phyloP scores from a whole-genome alignment of 1,284 basidiomycete species.

The Papiliotrema flavescens region DNA sequence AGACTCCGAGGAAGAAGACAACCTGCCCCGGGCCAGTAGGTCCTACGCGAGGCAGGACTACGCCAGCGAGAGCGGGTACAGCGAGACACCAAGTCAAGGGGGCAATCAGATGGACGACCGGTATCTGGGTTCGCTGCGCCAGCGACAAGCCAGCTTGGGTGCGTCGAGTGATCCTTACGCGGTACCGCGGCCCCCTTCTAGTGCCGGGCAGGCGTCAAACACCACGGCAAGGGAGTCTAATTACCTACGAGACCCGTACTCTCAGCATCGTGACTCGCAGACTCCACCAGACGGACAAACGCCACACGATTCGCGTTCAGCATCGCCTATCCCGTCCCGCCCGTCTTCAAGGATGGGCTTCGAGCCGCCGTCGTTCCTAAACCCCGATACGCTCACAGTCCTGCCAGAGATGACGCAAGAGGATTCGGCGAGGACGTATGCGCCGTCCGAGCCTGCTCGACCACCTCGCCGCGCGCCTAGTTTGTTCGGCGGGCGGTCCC shows the following conservation, averaged over 20 bases:
- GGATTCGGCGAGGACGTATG: slow-evolving; percentile 3
- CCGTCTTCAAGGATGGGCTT: slow-evolving; percentile 22
- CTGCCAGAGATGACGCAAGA: slow-evolving; percentile 40
- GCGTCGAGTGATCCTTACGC: not conserved
- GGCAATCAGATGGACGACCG: not conserved
- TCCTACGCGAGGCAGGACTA: slow-evolving; percentile 19
- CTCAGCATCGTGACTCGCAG: no score
- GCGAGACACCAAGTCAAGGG: slow-evolving; percentile 6
- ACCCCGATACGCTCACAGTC: slow-evolving; percentile 43
- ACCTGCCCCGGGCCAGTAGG: slow-evolving; percentile 22
- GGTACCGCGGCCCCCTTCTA: not conserved
- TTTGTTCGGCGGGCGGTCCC: slow-evolving; percentile 4
- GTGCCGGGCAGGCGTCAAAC: no score
- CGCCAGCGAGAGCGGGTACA: slow-evolving; percentile 5
- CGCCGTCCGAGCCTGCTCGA: not conserved
- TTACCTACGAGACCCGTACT: no score
- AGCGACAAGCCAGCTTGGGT: not conserved
- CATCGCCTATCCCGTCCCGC: slow-evolving; percentile 6
- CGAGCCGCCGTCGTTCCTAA: slow-evolving; percentile 38
- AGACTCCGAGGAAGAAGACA: slow-evolving; percentile 14
- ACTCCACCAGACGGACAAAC: slow-evolving; percentile 22
- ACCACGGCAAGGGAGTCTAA: no score
- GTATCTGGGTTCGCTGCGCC: not conserved
- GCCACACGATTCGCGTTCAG: slow-evolving; percentile 6
- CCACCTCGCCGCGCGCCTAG: slow-evolving; percentile 7